A percentile compares a stretch with the other conserved stretches of the same genome.
Conservation (phyloP, 108 stramenopile genomes). For the Cyclostephanos invisitatus region DNA sequence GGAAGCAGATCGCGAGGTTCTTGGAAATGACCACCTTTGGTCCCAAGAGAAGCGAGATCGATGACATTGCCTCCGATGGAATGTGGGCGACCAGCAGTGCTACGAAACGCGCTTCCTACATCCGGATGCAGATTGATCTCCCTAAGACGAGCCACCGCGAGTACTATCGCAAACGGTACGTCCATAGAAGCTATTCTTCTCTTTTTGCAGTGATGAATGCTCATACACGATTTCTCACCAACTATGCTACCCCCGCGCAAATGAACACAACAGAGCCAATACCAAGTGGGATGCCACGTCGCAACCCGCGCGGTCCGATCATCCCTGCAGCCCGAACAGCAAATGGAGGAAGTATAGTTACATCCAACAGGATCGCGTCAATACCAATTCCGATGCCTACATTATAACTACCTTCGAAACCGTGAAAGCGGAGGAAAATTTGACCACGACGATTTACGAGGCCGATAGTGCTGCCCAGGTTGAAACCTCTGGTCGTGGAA, state of each 20-base stretch:
- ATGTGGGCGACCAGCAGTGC: conserved; percentile 10
- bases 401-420: conserved; percentile 36
- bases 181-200: too few relatives aligned
- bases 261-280: too few relatives aligned
- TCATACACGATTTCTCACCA: too few relatives aligned
- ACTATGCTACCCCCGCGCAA: too few relatives aligned
- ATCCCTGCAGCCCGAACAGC: conserved; percentile 45
- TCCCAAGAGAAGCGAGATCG: conserved; percentile 39
- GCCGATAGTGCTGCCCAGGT: conserved; percentile 23
- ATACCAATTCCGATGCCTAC: conserved; percentile 9
- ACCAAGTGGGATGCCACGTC: conserved; percentile 42
- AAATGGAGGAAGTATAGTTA: conserved; percentile 47
- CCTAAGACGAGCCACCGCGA: conserved; percentile 48
- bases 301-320: conserved; percentile 33
- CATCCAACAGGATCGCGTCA: conserved; percentile 32
- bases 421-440: conserved; percentile 33
- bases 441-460: conserved; percentile 32
- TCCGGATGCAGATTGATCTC: conserved; percentile 35
- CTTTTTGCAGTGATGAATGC: too few relatives aligned
- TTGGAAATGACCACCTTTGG: conserved; percentile 66
- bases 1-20: conserved; percentile 52
- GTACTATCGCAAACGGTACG: conserved; percentile 47
- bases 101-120: conserved; percentile 16
- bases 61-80: conserved; percentile 29
- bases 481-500: not conserved